Evolutionary conservation across 768 basidiomycete genomes (phyloP).

Genomic region (Trametes punicea): DNA sequence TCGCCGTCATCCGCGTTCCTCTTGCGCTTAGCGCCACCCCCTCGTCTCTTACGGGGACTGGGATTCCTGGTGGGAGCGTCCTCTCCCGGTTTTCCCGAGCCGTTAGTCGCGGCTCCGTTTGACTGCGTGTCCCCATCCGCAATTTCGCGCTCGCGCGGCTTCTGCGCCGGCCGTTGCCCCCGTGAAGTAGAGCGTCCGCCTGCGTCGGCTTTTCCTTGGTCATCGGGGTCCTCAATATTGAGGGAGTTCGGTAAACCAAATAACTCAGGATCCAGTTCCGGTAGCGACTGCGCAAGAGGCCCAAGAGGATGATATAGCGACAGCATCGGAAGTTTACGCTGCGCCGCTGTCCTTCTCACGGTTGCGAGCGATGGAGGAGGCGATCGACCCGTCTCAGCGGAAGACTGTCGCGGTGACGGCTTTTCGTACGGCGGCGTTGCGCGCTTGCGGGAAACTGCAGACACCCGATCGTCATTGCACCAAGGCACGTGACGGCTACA

Average conservation of each 20-base stretch:
- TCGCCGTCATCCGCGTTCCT: constrained; percentile 59
- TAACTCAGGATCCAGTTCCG: constrained; percentile 53
- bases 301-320: constrained; percentile 71
- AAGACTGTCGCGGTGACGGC: background rate
- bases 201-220: constrained; percentile 36
- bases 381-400: background rate
- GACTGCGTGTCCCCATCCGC: constrained; percentile 32
- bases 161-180: constrained; percentile 46
- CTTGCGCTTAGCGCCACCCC: constrained; percentile 50
- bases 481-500: constrained; percentile 10
- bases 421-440: constrained; percentile 17
- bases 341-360: background rate
- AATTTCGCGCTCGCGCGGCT: constrained; percentile 42
- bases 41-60: constrained; percentile 51
- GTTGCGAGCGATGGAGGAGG: background rate
- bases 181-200: constrained; percentile 43
- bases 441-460: constrained; percentile 20
- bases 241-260: constrained; percentile 53
- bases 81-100: constrained; percentile 29
- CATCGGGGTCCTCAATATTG: constrained; percentile 30
- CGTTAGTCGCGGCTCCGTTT: constrained; percentile 24
- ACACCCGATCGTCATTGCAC: constrained; percentile 13
- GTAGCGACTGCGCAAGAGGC: constrained; percentile 58
- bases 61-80: constrained; percentile 26
- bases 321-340: constrained; percentile 29